These are phyloP conservation scores for Quercus parvula DNA, from an alignment of 306 rosid species.

Conservation along the genomic window DNA sequence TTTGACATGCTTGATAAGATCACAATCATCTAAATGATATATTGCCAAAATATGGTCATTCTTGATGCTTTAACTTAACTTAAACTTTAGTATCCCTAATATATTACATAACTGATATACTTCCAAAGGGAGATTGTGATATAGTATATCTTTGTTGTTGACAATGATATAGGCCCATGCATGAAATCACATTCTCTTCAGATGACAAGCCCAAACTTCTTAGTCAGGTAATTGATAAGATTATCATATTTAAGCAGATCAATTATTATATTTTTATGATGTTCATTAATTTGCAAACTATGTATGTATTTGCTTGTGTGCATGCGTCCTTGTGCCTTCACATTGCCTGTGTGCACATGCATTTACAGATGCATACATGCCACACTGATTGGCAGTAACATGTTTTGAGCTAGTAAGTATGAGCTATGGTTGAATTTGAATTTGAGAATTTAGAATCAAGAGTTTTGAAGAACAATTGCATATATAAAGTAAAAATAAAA, in stretches of 20 bases:
- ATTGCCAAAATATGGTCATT: constrained; percentile 14
- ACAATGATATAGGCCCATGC: constrained; percentile 84
- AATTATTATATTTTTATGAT: not conserved
- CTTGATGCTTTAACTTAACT: constrained; percentile 9
- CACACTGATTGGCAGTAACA: constrained; percentile 10
- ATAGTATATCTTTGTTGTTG: constrained; percentile 24
- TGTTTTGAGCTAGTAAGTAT: constrained; percentile 9
- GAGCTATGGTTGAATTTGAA: not conserved
- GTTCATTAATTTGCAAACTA: not conserved
- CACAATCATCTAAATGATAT: not conserved
- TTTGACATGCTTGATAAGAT: constrained; percentile 11
- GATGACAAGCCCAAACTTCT: constrained; percentile 97
- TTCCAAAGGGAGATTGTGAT: not conserved
- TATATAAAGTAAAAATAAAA: no score
- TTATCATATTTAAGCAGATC: not conserved
- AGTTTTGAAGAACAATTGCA: no score
- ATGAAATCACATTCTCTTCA: constrained; percentile 93
- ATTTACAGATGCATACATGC: not conserved
- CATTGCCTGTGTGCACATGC: not conserved
- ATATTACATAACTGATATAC: not conserved
- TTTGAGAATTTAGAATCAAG: no score
- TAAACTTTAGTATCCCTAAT: not conserved
- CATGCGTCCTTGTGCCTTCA: not conserved
- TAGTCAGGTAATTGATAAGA: constrained; percentile 70
- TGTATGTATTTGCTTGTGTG: not conserved